Percentiles rank a stretch among this genome's conserved stretches.
Conservation (phyloP, 768 basidiomycete genomes). For the Lactifluus hygrophoroides region DNA sequence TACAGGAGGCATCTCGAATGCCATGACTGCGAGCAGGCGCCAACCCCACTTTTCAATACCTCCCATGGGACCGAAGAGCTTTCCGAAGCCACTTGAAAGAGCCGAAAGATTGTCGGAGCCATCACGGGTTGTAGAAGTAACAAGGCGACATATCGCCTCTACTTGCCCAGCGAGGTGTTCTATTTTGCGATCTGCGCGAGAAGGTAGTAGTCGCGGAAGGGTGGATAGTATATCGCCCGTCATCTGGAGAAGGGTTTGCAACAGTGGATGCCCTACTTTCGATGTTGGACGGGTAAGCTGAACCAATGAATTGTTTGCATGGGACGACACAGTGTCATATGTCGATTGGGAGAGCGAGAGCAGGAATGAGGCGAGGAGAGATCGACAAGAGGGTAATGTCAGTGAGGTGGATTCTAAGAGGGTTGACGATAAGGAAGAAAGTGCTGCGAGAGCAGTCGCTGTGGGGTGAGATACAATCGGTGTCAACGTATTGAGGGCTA, state of each 20-base stretch:
- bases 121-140: conserved; percentile 21
- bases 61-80: conserved; percentile 70
- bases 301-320: conserved; percentile 40
- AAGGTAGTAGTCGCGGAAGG: conserved; percentile 63
- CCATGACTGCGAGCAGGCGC: conserved; percentile 72
- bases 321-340: conserved; percentile 42
- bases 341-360: conserved; percentile 61
- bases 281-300: conserved; percentile 38
- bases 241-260: conserved; percentile 52
- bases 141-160: conserved; percentile 56
- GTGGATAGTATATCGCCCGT: conserved; percentile 56
- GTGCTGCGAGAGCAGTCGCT: conserved; percentile 48
- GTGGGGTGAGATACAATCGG: conserved; percentile 66
- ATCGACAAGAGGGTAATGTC: conserved; percentile 59
- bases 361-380: conserved; percentile 61
- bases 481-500: conserved; percentile 70
- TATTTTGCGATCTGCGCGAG: conserved; percentile 66
- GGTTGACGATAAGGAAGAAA: conserved; percentile 45
- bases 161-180: conserved; percentile 60
- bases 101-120: conserved; percentile 27
- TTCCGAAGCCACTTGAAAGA: conserved; percentile 47
- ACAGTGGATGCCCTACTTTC: conserved; percentile 35
- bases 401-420: conserved; percentile 48
- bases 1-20: conserved; percentile 52
- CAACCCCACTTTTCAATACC: conserved; percentile 92